A percentile compares a stretch with the other conserved stretches of the same genome.
Conservation (phyloP, 305 asterid genomes). For the Fraxinus latifolia region DNA sequence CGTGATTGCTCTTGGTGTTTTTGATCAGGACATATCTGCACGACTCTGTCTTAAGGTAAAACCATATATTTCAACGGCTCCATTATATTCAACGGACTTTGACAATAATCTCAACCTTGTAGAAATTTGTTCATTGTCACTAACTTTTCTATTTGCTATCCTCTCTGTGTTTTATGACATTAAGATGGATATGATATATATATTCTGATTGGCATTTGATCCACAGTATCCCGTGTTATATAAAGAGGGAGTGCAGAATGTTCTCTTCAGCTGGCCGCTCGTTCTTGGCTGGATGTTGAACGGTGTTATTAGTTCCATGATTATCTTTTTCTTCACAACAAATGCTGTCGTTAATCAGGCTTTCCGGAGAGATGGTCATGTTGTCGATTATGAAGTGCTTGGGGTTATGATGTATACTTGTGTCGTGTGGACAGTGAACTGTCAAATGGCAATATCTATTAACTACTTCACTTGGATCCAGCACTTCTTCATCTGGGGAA, state of each 20-base stretch:
- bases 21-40: constrained; percentile 90
- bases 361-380: constrained; percentile 69
- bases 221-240: constrained; percentile 71
- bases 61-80: neutral
- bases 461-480: constrained; percentile 97
- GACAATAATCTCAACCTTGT: neutral
- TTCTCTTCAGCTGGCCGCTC: constrained; percentile 84
- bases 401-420: constrained; percentile 86
- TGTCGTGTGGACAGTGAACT: constrained; percentile 90
- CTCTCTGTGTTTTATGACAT: neutral
- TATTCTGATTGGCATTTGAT: constrained; percentile 3
- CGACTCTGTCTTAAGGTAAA: constrained; percentile 74
- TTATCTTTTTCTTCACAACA: constrained; percentile 75
- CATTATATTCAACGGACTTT: neutral
- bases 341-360: constrained; percentile 51
- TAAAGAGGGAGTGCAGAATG: constrained; percentile 65
- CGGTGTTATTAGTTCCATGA: constrained; percentile 65
- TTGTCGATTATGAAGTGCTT: constrained; percentile 62
- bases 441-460: constrained; percentile 90
- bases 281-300: constrained; percentile 87
- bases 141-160: neutral
- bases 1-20: constrained; percentile 90
- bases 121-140: neutral
- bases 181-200: neutral
- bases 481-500: constrained; percentile 92